Conservation (phyloP, 2,329 filamentous ascomycete species). For the Stagonosporopsis cucurbitacearum region DNA sequence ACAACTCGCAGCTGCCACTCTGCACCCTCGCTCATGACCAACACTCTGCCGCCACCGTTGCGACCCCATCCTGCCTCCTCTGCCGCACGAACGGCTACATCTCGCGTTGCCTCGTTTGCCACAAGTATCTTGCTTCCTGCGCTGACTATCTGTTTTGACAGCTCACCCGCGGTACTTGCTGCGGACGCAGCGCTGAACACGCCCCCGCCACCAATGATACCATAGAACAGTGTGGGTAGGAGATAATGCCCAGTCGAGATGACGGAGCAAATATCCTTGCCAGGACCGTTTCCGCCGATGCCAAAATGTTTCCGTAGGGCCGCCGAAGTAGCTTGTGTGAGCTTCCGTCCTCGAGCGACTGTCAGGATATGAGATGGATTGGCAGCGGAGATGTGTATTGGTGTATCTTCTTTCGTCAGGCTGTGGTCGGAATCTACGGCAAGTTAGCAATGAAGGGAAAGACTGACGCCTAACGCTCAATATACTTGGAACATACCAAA, state of each 20-base stretch:
- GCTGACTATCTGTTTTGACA: constrained; percentile 57
- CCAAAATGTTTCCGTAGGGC: constrained; percentile 62
- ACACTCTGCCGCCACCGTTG: constrained; percentile 52
- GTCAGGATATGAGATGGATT: constrained; percentile 62
- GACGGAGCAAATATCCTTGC: constrained; percentile 60
- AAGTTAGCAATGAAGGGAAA: background rate
- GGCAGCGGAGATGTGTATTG: constrained; percentile 64
- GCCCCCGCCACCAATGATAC: constrained; percentile 64
- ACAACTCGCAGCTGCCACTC: constrained; percentile 46
- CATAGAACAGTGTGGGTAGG: constrained; percentile 62
- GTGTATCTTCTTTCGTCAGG: constrained; percentile 55
- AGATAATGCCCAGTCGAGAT: constrained; percentile 64
- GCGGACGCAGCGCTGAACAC: constrained; percentile 64
- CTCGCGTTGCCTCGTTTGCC: constrained; percentile 58
- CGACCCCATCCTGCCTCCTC: constrained; percentile 53
- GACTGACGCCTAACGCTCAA: no score
- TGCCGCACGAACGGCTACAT: constrained; percentile 57
- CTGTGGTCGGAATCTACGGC: constrained; percentile 37
- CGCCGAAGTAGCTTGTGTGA: constrained; percentile 62
- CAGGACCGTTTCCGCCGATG: constrained; percentile 58
- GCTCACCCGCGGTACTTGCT: constrained; percentile 58
- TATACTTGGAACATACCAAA: constrained; percentile 45
- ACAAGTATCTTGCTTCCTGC: constrained; percentile 53
- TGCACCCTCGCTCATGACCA: constrained; percentile 57
- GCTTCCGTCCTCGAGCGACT: constrained; percentile 57